These are phyloP conservation scores for Sanghuangporus baumii DNA, from an alignment of 1,284 basidiomycete species.

Conservation along the genomic window DNA sequence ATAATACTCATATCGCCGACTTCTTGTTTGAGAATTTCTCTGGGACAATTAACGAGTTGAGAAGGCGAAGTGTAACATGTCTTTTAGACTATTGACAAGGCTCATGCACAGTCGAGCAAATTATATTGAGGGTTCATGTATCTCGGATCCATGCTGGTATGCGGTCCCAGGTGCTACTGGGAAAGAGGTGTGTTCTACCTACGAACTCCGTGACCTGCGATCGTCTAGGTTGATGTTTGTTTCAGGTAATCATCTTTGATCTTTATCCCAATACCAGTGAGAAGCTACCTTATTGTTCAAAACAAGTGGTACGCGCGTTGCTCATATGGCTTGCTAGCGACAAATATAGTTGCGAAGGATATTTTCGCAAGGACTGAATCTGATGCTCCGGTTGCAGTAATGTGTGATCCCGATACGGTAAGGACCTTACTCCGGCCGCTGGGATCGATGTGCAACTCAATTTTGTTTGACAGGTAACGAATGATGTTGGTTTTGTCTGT, in stretches of 20 bases:
- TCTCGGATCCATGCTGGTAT: conserved; percentile 53
- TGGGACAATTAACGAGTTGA: conserved; percentile 48
- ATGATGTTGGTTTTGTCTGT: conserved; percentile 51
- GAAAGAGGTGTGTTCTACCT: conserved; percentile 34
- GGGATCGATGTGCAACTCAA: neutral
- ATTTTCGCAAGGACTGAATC: conserved; percentile 42
- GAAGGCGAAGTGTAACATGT: neutral
- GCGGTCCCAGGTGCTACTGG: conserved; percentile 46
- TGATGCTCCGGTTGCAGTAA: conserved; percentile 37
- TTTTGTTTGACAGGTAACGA: conserved; percentile 33
- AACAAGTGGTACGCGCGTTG: neutral
- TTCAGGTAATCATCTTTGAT: conserved; percentile 43
- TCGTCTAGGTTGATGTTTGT: neutral
- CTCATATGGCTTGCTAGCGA: conserved; percentile 26
- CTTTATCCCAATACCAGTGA: conserved; percentile 47
- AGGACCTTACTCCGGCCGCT: conserved; percentile 18
- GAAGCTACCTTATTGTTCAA: neutral
- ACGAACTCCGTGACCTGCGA: neutral
- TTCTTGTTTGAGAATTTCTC: conserved; percentile 50
- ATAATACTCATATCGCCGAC: conserved; percentile 51
- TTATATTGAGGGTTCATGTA: conserved; percentile 52
- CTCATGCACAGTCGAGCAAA: conserved; percentile 31
- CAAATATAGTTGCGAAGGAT: conserved; percentile 44
- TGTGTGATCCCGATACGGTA: conserved; percentile 51
- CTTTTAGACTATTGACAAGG: neutral